These are phyloP conservation scores for Leucogyrophana mollusca DNA, from an alignment of 768 basidiomycete species.

Conservation along the genomic window DNA sequence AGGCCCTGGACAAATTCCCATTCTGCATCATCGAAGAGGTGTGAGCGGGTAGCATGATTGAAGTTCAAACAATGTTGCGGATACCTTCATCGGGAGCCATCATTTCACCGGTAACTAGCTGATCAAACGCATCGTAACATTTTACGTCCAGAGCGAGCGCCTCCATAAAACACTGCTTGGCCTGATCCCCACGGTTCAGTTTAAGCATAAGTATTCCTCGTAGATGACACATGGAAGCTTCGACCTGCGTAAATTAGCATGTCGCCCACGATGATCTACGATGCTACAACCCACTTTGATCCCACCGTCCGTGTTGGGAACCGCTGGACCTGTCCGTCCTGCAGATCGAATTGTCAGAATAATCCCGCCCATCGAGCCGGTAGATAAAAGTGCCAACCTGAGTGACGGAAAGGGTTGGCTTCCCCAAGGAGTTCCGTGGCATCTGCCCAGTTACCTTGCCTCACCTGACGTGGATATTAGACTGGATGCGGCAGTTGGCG, in stretches of 20 bases:
- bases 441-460: slow-evolving; percentile 90
- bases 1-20: slow-evolving; percentile 94
- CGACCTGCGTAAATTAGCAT: slow-evolving; percentile 56
- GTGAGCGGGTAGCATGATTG: neutral
- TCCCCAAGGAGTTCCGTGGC: slow-evolving; percentile 93
- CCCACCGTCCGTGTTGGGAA: slow-evolving; percentile 85
- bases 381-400: slow-evolving; percentile 41
- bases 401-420: slow-evolving; percentile 81
- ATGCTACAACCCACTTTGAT: slow-evolving; percentile 67
- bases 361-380: neutral
- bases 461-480: slow-evolving; percentile 43
- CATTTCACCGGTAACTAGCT: slow-evolving; percentile 90
- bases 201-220: slow-evolving; percentile 94
- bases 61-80: neutral
- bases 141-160: slow-evolving; percentile 93
- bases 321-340: slow-evolving; percentile 67
- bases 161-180: slow-evolving; percentile 95
- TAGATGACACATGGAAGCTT: slow-evolving; percentile 96
- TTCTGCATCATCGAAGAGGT: slow-evolving; percentile 48
- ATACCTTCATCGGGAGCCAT: slow-evolving; percentile 97
- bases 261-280: neutral
- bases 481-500: slow-evolving; percentile 1
- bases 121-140: slow-evolving; percentile 94
- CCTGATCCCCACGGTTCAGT: slow-evolving; percentile 84
- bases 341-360: slow-evolving; percentile 10